Percentiles rank a stretch among this genome's conserved stretches.
Conservation (phyloP, 441 rosid species). For the Raphanus hybrid region DNA sequence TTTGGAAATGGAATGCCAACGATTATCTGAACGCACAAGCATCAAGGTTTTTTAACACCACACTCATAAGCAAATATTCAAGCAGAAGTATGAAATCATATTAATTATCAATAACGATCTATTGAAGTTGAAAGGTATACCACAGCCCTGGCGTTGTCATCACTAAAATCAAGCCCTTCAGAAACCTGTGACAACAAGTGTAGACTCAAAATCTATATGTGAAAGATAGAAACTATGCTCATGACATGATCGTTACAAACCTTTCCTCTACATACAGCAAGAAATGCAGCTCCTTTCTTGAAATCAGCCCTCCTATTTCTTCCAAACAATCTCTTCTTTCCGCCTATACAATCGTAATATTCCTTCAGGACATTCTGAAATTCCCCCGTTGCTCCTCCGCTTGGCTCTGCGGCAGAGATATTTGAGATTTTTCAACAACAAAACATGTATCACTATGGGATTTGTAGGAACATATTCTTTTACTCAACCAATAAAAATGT, state of each 20-base stretch:
- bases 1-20: neutral
- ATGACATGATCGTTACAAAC: neutral
- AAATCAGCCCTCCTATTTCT: neutral
- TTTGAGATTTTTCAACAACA: neutral
- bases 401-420: neutral
- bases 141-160: conserved; percentile 9
- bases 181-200: conserved; percentile 9
- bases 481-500: conserved; percentile 1
- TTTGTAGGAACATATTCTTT: neutral
- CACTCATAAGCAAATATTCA: no score
- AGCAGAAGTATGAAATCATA: no score
- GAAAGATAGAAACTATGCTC: neutral
- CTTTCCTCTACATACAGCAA: conserved; percentile 1
- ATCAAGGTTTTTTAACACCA: neutral
- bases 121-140: neutral
- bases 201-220: neutral
- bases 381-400: neutral
- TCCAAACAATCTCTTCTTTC: neutral
- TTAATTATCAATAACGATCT: neutral
- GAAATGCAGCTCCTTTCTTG: neutral
- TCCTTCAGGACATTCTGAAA: neutral
- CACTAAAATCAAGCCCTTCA: conserved; percentile 1
- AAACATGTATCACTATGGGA: neutral
- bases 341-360: neutral
- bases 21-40: neutral